These are phyloP conservation scores for Lichtheimia corymbifera DNA, from an alignment of 371 early-diverging fungal species.

Conservation along the genomic window DNA sequence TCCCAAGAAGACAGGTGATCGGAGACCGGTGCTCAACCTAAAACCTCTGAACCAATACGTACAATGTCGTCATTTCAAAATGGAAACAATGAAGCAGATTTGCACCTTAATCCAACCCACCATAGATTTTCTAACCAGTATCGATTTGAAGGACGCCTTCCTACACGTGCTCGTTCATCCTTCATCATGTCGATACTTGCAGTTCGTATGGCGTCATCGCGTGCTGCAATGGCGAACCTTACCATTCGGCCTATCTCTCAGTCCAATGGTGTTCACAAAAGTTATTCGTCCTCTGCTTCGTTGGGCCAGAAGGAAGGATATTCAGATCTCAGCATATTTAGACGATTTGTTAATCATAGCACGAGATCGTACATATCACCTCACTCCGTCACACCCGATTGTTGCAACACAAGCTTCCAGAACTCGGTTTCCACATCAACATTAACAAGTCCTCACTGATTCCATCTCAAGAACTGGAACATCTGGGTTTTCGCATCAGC, in stretches of 20 bases:
- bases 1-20: constrained; percentile 23
- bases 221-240: constrained; percentile 28
- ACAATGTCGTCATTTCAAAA: constrained; percentile 22
- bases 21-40: constrained; percentile 28
- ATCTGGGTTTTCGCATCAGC: constrained; percentile 22
- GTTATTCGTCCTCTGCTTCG: constrained; percentile 23
- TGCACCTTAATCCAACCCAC: constrained; percentile 19
- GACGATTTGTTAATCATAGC: constrained; percentile 31
- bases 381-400: constrained; percentile 3
- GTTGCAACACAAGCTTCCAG: constrained; percentile 14
- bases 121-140: constrained; percentile 20
- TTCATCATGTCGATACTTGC: constrained; percentile 19
- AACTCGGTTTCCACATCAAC: constrained; percentile 25
- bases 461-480: constrained; percentile 21
- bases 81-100: constrained; percentile 22
- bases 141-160: constrained; percentile 17
- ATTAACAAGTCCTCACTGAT: constrained; percentile 19
- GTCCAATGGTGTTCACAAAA: constrained; percentile 38
- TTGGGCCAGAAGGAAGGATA: constrained; percentile 25
- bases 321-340: constrained; percentile 24
- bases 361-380: neutral
- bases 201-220: constrained; percentile 19
- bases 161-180: constrained; percentile 8
- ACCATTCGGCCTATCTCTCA: constrained; percentile 35
- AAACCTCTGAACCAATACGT: constrained; percentile 23